These are phyloP conservation scores for Oxytropis ochrocephala DNA, from an alignment of 306 rosid genomes.

Conservation along the genomic window DNA sequence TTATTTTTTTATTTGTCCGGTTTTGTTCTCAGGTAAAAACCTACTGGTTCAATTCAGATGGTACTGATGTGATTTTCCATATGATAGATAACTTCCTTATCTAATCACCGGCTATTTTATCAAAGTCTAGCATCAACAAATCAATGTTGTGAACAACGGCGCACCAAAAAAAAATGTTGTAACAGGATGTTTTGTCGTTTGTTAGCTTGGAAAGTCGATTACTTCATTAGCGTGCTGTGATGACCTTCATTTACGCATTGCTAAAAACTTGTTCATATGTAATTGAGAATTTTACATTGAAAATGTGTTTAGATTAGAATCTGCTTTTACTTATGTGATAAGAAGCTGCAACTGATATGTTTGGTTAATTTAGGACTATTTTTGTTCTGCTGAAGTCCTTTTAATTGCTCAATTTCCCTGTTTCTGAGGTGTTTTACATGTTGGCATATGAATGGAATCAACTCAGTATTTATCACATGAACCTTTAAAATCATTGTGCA, in stretches of 20 bases:
- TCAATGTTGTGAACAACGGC: slow-evolving; percentile 22
- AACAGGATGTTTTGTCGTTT: slow-evolving; percentile 20
- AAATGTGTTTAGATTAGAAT: background rate
- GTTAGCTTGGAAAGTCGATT: slow-evolving; percentile 12
- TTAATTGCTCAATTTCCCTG: no score
- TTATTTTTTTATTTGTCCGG: slow-evolving; percentile 11
- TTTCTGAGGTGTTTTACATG: no score
- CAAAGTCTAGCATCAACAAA: background rate
- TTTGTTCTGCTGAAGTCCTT: no score
- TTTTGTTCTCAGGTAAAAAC: slow-evolving; percentile 69
- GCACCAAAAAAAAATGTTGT: no score
- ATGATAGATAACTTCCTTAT: slow-evolving; percentile 81
- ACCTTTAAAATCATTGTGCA: background rate
- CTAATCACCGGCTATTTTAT: slow-evolving; percentile 37
- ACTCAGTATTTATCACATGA: no score
- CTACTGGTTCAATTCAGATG: slow-evolving; percentile 90
- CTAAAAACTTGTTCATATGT: background rate
- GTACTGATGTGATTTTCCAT: slow-evolving; percentile 86
- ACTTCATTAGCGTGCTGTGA: background rate
- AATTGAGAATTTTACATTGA: background rate
- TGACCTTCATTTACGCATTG: background rate
- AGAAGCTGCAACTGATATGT: background rate
- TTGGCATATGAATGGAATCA: no score
- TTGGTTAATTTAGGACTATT: no score
- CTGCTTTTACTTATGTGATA: background rate